Base-by-base conservation (phyloP, 176 grass and related monocot species). In the Avena atlantica region DNA sequence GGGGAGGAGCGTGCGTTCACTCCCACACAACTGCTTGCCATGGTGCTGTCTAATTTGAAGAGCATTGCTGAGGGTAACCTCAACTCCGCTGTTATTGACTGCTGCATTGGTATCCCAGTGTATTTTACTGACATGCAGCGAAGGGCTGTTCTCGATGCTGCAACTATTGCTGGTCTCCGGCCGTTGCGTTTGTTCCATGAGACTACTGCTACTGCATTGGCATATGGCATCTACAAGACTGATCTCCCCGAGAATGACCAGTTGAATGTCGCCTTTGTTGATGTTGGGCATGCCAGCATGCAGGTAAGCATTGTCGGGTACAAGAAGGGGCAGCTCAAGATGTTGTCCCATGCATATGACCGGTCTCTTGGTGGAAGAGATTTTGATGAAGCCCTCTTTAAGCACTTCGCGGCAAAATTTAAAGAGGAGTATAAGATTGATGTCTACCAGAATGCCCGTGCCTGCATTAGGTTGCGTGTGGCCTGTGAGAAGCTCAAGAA, bases 151-250 rank as follows among this genome's bases (percentile, higher is more conserved):
- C 24, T 92, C 3, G 93, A 98, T 86, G 96, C 96, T 0, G 88
- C 96, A 10, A 72, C 62, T 12, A 94, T 98, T 23, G 93, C 85
- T 0, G 96, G 96, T 8, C 84, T 98, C 63, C 84, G 31, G 40
- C 92, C 96, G 0, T 81, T 98, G 50, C 86, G 88, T 0, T 69
- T 98, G 36, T 92, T 98, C 87, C 96, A 98, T 77, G 96, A 98
- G 81, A 98, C 93, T 0, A 98, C 93, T 12, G 91, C 96, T 47
- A 98, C 96, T 0, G 92, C 96, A 0, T 44, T 98, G 91, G 93
- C 92, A 0, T 98, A 98, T 72, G 96, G 96, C 36, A 98, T 98
- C 17, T 98, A 98, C 20, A 95, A 95, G 68, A 98, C 90, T 37
- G 93, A 98, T 74, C 89, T 95, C 53, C 90, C 93, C 0, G 93